phyloP scores from a whole-genome alignment of 805 yeast genomes.

The Starmerella floris region DNA sequence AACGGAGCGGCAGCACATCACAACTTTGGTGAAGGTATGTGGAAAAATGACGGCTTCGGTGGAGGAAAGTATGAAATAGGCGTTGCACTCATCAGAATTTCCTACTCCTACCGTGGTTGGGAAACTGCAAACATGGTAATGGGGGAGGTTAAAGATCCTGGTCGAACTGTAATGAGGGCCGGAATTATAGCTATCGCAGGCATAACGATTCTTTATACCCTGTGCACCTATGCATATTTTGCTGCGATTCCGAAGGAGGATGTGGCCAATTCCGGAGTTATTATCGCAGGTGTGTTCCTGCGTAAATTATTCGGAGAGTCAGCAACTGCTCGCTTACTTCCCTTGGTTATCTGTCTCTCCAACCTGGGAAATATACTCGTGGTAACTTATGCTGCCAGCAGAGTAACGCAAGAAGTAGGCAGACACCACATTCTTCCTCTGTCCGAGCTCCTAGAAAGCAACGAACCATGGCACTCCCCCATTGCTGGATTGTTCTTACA shows the following conservation, averaged over 20 bases:
- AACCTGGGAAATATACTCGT: conserved; percentile 54
- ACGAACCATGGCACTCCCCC: conserved; percentile 30
- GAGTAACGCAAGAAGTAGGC: conserved; percentile 48
- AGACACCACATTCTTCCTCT: conserved; percentile 39
- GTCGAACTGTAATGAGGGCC: conserved; percentile 42
- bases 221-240: conserved; percentile 47
- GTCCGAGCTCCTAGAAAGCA: conserved; percentile 34
- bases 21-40: conserved; percentile 31
- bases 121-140: conserved; percentile 54
- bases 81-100: conserved; percentile 44
- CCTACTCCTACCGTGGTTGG: conserved; percentile 59
- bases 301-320: conserved; percentile 45
- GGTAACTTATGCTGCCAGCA: conserved; percentile 47
- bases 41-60: conserved; percentile 31
- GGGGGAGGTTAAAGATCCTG: conserved; percentile 45
- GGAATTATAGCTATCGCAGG: conserved; percentile 46
- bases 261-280: conserved; percentile 40
- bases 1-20: conserved; percentile 26
- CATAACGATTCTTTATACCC: conserved; percentile 41
- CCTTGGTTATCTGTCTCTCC: conserved; percentile 46
- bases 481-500: conserved; percentile 38
- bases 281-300: conserved; percentile 52
- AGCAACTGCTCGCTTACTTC: conserved; percentile 37
- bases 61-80: conserved; percentile 39
- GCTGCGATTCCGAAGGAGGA: conserved; percentile 36